Conservation (phyloP, 768 basidiomycete genomes). For the Trametes sanguinea region DNA sequence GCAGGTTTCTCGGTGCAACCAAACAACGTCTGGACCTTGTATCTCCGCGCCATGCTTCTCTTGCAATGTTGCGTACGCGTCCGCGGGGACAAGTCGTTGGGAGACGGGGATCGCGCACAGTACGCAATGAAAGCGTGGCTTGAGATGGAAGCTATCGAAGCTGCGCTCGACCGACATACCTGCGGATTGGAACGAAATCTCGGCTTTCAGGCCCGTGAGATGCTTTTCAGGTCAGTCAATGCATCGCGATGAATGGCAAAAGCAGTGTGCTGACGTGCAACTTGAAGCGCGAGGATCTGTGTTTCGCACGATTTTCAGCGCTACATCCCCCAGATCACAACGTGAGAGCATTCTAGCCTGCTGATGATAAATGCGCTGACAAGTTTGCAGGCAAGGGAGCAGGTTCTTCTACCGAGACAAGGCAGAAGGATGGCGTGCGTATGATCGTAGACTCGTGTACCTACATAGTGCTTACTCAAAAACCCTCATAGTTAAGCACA, state of each 20-base stretch:
- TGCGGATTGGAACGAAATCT: slow-evolving; percentile 68
- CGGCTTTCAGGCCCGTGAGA: slow-evolving; percentile 71
- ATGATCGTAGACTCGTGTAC: not conserved
- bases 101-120: slow-evolving; percentile 54
- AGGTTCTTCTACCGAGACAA: slow-evolving; percentile 30
- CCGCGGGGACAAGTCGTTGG: slow-evolving; percentile 43
- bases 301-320: slow-evolving; percentile 70
- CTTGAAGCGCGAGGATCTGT: slow-evolving; percentile 61
- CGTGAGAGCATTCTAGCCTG: slow-evolving; percentile 40
- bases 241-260: not conserved
- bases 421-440: slow-evolving; percentile 33
- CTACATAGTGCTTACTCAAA: not conserved
- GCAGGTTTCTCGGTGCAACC: slow-evolving; percentile 41
- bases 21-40: slow-evolving; percentile 75
- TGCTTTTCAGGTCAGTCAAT: slow-evolving; percentile 67
- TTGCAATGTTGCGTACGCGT: slow-evolving; percentile 74
- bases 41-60: slow-evolving; percentile 65
- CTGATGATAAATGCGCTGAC: not conserved
- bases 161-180: slow-evolving; percentile 60
- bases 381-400: slow-evolving; percentile 24
- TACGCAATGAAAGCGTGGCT: slow-evolving; percentile 72
- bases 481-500: not conserved
- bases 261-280: not conserved
- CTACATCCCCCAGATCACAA: slow-evolving; percentile 59
- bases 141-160: slow-evolving; percentile 67